Evolutionary conservation across 495 filamentous ascomycete species (phyloP).

Genomic region (Alectoria sarmentosa): DNA sequence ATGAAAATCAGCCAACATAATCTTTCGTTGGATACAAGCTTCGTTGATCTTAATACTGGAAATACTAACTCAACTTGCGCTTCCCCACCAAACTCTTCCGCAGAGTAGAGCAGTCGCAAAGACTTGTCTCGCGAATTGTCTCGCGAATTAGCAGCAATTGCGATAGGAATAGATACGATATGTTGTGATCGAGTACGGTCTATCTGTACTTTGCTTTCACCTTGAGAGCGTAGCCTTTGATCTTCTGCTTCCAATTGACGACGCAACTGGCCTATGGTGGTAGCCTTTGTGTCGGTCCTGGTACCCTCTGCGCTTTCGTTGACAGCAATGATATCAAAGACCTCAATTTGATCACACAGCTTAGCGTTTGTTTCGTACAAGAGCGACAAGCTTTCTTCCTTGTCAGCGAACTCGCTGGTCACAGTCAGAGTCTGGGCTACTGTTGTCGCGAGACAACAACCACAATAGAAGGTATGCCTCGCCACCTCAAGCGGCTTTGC

Average conservation of each 20-base stretch:
- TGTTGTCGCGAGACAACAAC: background rate
- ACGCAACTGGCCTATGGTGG: background rate
- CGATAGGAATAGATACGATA: too few relatives aligned
- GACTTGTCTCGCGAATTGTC: constrained; percentile 6
- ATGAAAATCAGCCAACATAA: background rate
- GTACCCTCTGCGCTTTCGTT: background rate
- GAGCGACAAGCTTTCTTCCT: background rate
- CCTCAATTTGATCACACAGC: background rate
- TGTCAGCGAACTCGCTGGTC: background rate
- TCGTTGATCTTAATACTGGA: background rate
- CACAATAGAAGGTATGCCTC: too few relatives aligned
- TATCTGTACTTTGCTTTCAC: too few relatives aligned
- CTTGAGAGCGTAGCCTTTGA: too few relatives aligned
- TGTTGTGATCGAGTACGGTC: too few relatives aligned
- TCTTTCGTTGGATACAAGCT: too few relatives aligned
- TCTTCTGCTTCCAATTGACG: background rate
- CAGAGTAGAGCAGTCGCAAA: constrained; percentile 22
- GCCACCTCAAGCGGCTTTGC: too few relatives aligned
- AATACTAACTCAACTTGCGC: constrained; percentile 22
- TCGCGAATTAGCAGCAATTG: too few relatives aligned
- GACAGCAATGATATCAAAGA: background rate
- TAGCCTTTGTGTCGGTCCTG: background rate
- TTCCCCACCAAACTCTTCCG: constrained; percentile 12
- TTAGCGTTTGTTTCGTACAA: background rate
- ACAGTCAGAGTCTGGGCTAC: background rate